Percentiles rank a stretch among this genome's conserved stretches.
Evolutionary conservation across 352 stramenopile genomes (phyloP).

Genomic region (Pythium utonaiense): DNA sequence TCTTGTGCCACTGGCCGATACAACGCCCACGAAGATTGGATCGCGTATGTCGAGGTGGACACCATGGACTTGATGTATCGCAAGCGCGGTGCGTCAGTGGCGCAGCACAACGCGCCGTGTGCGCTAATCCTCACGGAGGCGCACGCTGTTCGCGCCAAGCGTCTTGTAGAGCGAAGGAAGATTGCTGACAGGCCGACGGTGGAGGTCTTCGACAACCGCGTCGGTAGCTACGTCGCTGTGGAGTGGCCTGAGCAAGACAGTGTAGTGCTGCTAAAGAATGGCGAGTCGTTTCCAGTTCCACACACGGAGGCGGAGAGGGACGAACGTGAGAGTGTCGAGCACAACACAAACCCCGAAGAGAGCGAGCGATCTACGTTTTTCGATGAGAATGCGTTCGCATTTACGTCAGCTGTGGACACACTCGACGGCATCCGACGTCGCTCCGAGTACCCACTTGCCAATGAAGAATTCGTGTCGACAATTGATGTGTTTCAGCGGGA

Average conservation of each 20-base stretch:
- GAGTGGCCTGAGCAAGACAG: not conserved
- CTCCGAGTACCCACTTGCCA: not conserved
- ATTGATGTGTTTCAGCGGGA: not conserved
- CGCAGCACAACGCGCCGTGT: conserved; percentile 12
- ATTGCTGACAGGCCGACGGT: not conserved
- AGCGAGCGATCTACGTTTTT: not conserved
- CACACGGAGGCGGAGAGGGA: not conserved
- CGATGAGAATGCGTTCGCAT: conserved; percentile 6
- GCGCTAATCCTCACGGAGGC: conserved; percentile 2
- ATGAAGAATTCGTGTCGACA: not conserved
- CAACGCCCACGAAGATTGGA: conserved; percentile 16
- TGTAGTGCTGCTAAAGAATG: not conserved
- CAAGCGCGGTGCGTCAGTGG: not conserved
- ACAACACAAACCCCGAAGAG: not conserved
- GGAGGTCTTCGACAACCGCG: conserved; percentile 9
- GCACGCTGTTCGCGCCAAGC: not conserved
- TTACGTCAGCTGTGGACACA: conserved; percentile 7
- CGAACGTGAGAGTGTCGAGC: no score
- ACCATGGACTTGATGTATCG: conserved; percentile 7
- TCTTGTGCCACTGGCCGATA: conserved; percentile 10
- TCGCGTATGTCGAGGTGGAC: conserved; percentile 11
- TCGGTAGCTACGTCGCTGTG: conserved; percentile 7
- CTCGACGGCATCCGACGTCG: not conserved
- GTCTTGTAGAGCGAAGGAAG: not conserved
- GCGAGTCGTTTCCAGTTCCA: not conserved